Conservation (phyloP, 192 early-diverging fungal genomes). For the Coemansia sp. region DNA sequence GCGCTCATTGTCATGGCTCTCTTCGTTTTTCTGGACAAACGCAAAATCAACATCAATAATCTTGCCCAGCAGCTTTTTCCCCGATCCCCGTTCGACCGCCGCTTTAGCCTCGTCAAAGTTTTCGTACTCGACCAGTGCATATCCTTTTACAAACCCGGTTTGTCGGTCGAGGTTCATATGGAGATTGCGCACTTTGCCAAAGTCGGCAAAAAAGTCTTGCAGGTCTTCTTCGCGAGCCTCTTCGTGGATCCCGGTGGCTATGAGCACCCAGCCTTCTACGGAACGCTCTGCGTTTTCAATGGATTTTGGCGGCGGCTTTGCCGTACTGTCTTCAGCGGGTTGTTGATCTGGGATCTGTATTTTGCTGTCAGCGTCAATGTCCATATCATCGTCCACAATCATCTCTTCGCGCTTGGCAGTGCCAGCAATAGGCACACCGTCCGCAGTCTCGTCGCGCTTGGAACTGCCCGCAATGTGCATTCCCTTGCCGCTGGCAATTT, state of each 20-base stretch:
- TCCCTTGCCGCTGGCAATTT: not conserved
- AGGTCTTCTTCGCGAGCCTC: slow-evolving; percentile 92
- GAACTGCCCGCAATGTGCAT: slow-evolving; percentile 25
- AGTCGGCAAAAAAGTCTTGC: slow-evolving; percentile 84
- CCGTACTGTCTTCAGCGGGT: not conserved
- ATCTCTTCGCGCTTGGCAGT: slow-evolving; percentile 3
- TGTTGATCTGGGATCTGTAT: not conserved
- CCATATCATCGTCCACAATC: not conserved
- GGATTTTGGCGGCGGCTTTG: not conserved
- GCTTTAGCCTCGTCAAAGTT: slow-evolving; percentile 73
- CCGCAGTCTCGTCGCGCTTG: not conserved
- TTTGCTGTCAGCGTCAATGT: slow-evolving; percentile 1
- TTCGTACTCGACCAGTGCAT: slow-evolving; percentile 88
- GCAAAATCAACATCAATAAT: slow-evolving; percentile 82
- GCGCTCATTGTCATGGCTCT: slow-evolving; percentile 3
- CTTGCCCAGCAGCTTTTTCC: slow-evolving; percentile 72
- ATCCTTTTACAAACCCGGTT: slow-evolving; percentile 97
- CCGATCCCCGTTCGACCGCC: slow-evolving; percentile 75
- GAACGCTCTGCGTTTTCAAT: slow-evolving; percentile 37
- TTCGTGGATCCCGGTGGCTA: slow-evolving; percentile 93
- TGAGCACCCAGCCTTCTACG: slow-evolving; percentile 94
- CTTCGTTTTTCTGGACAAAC: slow-evolving; percentile 58
- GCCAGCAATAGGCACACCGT: slow-evolving; percentile 18
- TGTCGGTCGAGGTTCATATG: slow-evolving; percentile 93
- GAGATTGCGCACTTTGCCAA: slow-evolving; percentile 85